phyloP scores from a whole-genome alignment of 179 eudicot species.

The Silene coronaria region DNA sequence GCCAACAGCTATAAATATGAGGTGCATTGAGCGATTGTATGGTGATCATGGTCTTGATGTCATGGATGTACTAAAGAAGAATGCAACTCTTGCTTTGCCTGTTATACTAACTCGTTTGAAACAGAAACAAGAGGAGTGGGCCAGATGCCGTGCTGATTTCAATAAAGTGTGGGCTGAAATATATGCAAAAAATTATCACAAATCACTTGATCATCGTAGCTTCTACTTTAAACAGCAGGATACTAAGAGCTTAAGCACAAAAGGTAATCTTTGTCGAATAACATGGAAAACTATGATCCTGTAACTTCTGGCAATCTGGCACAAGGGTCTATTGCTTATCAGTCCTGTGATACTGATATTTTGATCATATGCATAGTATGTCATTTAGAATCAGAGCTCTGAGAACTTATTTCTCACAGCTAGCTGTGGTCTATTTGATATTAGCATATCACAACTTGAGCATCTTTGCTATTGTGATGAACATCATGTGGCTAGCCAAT shows the following conservation, averaged over 20 bases:
- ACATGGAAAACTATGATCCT: not conserved
- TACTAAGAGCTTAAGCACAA: conserved; percentile 48
- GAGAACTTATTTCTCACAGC: not conserved
- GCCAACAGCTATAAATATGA: conserved; percentile 61
- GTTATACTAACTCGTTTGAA: conserved; percentile 80
- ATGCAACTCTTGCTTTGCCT: conserved; percentile 67
- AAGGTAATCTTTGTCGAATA: conserved; percentile 29
- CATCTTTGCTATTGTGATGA: not conserved
- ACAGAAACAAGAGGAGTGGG: conserved; percentile 92
- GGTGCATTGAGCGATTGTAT: conserved; percentile 85
- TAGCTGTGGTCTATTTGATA: not conserved
- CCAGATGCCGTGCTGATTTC: conserved; percentile 47
- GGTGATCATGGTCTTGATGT: conserved; percentile 96
- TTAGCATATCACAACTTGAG: not conserved
- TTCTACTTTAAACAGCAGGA: conserved; percentile 63
- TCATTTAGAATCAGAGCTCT: not conserved
- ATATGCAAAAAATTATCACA: conserved; percentile 51
- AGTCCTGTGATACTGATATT: not conserved
- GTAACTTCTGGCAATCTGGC: not conserved
- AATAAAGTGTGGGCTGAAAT: conserved; percentile 55
- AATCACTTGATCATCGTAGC: conserved; percentile 62
- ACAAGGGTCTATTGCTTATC: conserved; percentile 5
- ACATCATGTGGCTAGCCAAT: not conserved
- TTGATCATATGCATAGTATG: not conserved
- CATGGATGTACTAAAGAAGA: conserved; percentile 71